Conservation (phyloP, 2,329 filamentous ascomycete species). For the Colletotrichum tropicicola region DNA sequence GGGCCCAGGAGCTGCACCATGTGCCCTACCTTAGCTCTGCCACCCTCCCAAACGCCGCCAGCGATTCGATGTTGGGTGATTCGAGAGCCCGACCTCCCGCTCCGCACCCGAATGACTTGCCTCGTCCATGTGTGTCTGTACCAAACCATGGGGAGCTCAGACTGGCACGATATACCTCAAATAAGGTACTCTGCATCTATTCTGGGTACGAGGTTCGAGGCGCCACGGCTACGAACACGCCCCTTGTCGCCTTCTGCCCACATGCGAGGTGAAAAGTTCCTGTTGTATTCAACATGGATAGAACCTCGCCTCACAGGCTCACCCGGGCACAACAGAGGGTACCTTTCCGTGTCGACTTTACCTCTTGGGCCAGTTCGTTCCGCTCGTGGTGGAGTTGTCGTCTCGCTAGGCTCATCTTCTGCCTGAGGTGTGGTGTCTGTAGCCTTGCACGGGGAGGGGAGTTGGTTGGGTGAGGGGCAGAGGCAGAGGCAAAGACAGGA, state of each 20-base stretch:
- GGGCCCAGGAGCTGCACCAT: constrained; percentile 13
- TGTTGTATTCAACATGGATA: too few relatives aligned
- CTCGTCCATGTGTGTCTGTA: neutral
- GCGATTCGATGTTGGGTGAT: neutral
- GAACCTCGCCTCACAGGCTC: too few relatives aligned
- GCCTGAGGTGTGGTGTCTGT: neutral
- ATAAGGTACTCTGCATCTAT: constrained; percentile 16
- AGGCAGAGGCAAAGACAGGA: too few relatives aligned
- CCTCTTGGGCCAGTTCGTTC: neutral
- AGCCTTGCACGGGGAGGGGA: neutral
- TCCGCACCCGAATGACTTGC: neutral
- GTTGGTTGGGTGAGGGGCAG: neutral
- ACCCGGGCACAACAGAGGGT: too few relatives aligned
- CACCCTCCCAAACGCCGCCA: constrained; percentile 22
- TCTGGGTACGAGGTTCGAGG: constrained; percentile 18
- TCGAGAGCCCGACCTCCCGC: neutral
- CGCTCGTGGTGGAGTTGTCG: neutral
- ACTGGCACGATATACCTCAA: neutral
- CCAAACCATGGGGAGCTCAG: neutral
- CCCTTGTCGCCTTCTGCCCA: neutral
- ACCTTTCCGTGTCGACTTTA: too few relatives aligned
- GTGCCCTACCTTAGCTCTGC: neutral
- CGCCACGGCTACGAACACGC: constrained; percentile 7
- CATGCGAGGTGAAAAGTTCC: too few relatives aligned
- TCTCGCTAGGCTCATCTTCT: neutral